Evolutionary conservation across 1,139 yeast genomes (phyloP).

Genomic region (Geotrichum macrosporum): DNA sequence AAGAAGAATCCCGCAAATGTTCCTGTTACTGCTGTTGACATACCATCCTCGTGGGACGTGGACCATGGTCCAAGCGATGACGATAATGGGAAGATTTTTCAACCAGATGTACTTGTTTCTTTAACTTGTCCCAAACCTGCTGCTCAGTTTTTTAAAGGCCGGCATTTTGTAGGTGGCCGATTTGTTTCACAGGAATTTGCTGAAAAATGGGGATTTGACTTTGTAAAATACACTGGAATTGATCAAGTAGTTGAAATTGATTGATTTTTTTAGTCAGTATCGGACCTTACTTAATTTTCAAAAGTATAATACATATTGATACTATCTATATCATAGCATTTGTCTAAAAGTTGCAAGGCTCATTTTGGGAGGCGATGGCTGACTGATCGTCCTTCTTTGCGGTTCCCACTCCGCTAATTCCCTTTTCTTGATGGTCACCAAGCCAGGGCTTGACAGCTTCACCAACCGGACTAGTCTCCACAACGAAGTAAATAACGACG

Average conservation of each 20-base stretch:
- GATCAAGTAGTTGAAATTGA: slow-evolving; percentile 46
- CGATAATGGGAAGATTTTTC: slow-evolving; percentile 26
- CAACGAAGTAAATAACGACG: slow-evolving; percentile 40
- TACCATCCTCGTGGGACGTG: slow-evolving; percentile 97
- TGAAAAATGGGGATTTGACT: slow-evolving; percentile 61
- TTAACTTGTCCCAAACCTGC: slow-evolving; percentile 95
- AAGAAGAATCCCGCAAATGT: slow-evolving; percentile 29
- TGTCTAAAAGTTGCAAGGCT: not conserved
- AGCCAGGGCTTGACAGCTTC: slow-evolving; percentile 46
- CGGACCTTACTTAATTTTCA: too few species aligned
- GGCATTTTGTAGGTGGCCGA: slow-evolving; percentile 87
- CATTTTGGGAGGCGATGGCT: not conserved
- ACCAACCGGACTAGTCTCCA: slow-evolving; percentile 38
- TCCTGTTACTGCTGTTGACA: slow-evolving; percentile 62
- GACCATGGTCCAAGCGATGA: slow-evolving; percentile 63
- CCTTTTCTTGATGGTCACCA: slow-evolving; percentile 40
- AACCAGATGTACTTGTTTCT: slow-evolving; percentile 68
- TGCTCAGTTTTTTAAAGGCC: slow-evolving; percentile 47
- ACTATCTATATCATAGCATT: not conserved
- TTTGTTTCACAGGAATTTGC: slow-evolving; percentile 68
- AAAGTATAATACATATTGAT: too few species aligned
- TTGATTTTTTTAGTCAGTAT: too few species aligned
- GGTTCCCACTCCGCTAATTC: slow-evolving; percentile 43
- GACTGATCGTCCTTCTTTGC: slow-evolving; percentile 26
- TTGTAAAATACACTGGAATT: slow-evolving; percentile 50